Evolutionary conservation across 768 basidiomycete species (phyloP).

Genomic region (Hygrophorus pudorinus): DNA sequence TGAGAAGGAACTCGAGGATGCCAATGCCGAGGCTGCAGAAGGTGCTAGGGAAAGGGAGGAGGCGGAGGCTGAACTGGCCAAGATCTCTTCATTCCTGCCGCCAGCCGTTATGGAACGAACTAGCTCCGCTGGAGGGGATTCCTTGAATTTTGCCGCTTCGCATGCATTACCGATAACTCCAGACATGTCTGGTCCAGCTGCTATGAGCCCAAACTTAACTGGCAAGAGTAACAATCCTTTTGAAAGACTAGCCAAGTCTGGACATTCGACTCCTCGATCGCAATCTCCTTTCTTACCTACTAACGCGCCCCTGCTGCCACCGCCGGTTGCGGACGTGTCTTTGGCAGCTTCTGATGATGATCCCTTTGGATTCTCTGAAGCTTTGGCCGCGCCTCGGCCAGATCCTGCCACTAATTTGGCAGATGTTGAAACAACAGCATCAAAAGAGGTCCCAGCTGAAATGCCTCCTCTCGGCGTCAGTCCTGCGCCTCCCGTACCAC

Average conservation of each 20-base stretch:
- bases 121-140: conserved; percentile 22
- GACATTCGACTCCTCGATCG: conserved; percentile 33
- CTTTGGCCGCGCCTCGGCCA: conserved; percentile 14
- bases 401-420: conserved; percentile 11
- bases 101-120: conserved; percentile 10
- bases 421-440: conserved; percentile 5
- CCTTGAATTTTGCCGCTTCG: conserved; percentile 51
- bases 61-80: conserved; percentile 40
- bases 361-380: conserved; percentile 43
- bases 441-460: conserved; percentile 13
- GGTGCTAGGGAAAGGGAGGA: conserved; percentile 47
- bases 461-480: conserved; percentile 14
- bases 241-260: conserved; percentile 52
- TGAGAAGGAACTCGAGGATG: conserved; percentile 66
- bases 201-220: conserved; percentile 19
- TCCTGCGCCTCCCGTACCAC: conserved; percentile 2
- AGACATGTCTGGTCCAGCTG: conserved; percentile 40
- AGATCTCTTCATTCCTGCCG: conserved; percentile 15
- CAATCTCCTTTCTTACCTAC: conserved; percentile 52
- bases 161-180: conserved; percentile 69
- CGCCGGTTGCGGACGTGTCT: conserved; percentile 23
- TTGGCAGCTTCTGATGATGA: conserved; percentile 21
- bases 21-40: conserved; percentile 40
- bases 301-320: conserved; percentile 24
- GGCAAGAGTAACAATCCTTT: conserved; percentile 89